Evolutionary conservation across 345 rosid genomes (phyloP), one percentile per base, ranked within the genome.

Genomic region (Acer campestre): DNA sequence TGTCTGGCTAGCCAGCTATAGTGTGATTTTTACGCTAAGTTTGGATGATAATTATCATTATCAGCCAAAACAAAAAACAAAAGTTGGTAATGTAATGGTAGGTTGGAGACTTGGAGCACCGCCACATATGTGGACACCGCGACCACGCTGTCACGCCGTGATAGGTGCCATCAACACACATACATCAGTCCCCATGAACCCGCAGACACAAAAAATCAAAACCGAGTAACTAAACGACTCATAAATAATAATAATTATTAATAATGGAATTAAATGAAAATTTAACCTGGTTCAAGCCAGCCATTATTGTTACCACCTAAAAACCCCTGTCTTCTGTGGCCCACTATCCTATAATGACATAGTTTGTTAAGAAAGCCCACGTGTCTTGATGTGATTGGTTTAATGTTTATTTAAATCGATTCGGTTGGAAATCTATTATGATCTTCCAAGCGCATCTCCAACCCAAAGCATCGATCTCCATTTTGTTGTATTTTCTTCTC

Each of bases 21-120:
- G 10, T 74, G 69, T 74, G 69, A 74, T 74, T 27, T 62, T 25
- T 29, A 74, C 42, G 69, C 68, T 10, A 46, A 62, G 69, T 46
- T 62, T 8, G 1, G 12, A 9, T 53, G 22, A 53, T 3, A 44
- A 22, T 7, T 59, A 10, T 59, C 27, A 22, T 18, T 59, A 20
- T 14, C 10, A 17, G 44, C 44, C 68, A 11, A 46, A 10, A 46
- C 48, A 7, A 44, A 48, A 18, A 4, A 3, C 61, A 44, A 12
- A 10, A 67, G 22, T 23, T 7, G 67, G 22, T 16, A 42, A 25
- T 6, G 46, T 23, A 31, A 31, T 35, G 38, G 38, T 35, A 35
- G 4, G 38, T 4, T 35, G 38, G 38, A 4, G 38, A 35, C 38
- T 35, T 74, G 49, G 16, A 29, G 61, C 69, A 62, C 61, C 61